Percentiles rank a stretch among this genome's conserved stretches.
Conservation (phyloP, 2,329 filamentous ascomycete species). For the Annulohypoxylon truncatum region DNA sequence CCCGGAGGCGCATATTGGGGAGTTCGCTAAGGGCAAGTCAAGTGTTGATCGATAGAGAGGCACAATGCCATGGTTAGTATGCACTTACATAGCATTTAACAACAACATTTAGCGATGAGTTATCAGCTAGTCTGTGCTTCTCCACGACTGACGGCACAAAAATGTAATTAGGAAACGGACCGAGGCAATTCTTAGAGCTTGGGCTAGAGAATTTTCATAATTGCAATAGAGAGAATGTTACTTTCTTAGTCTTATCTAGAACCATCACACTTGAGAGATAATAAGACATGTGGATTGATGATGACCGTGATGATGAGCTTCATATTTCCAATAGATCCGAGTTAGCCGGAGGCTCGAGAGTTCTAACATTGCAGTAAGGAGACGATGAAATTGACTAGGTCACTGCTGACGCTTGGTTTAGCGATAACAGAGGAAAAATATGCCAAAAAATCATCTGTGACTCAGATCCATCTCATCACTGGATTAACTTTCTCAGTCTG, state of each 20-base stretch:
- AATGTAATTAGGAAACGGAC: not conserved
- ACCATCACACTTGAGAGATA: not conserved
- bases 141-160: not conserved
- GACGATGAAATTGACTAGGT: not conserved
- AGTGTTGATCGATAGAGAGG: not conserved
- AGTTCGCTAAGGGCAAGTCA: slow-evolving; percentile 18
- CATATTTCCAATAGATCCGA: not conserved
- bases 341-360: not conserved
- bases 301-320: not conserved
- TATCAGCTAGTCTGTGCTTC: not conserved
- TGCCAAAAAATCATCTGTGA: not conserved
- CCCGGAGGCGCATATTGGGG: slow-evolving; percentile 19
- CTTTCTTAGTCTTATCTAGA: not conserved
- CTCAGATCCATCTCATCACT: not conserved
- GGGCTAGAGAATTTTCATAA: too few relatives aligned
- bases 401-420: not conserved
- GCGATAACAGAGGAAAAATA: not conserved
- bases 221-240: not conserved
- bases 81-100: too few relatives aligned
- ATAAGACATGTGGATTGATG: not conserved
- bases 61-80: too few relatives aligned
- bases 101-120: too few relatives aligned
- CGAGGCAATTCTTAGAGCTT: not conserved
- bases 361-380: not conserved
- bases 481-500: not conserved